These are phyloP conservation scores for Nemania abortiva DNA, from an alignment of 2,329 filamentous ascomycete species.

Conservation along the genomic window DNA sequence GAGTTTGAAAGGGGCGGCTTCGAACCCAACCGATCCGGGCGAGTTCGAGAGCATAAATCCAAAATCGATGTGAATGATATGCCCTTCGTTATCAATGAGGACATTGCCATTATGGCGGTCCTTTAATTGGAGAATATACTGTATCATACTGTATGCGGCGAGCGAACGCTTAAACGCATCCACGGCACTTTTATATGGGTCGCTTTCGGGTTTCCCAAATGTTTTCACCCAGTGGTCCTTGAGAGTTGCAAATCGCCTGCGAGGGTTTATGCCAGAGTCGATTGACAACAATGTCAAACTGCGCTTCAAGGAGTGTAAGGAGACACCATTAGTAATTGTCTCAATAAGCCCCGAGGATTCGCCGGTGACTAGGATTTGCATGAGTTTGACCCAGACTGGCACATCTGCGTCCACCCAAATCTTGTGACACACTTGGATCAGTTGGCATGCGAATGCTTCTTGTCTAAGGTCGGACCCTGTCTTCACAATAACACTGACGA, in stretches of 20 bases:
- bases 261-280: constrained; percentile 77
- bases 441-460: constrained; percentile 87
- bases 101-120: constrained; percentile 90
- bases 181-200: constrained; percentile 77
- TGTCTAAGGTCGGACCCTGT: constrained; percentile 85
- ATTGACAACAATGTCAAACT: constrained; percentile 82
- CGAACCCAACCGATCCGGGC: constrained; percentile 85
- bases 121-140: constrained; percentile 85
- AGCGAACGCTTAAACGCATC: constrained; percentile 85
- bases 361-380: constrained; percentile 87
- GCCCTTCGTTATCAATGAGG: constrained; percentile 85
- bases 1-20: constrained; percentile 88
- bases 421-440: constrained; percentile 83
- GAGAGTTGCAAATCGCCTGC: constrained; percentile 81
- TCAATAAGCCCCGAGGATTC: constrained; percentile 88
- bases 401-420: constrained; percentile 82
- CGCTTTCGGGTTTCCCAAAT: constrained; percentile 77
- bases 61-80: constrained; percentile 91
- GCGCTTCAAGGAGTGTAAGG: constrained; percentile 86
- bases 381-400: constrained; percentile 88
- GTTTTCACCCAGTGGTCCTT: constrained; percentile 85
- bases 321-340: constrained; percentile 89
- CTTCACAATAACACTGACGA: constrained; percentile 89
- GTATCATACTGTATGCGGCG: constrained; percentile 87
- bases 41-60: constrained; percentile 92